Conservation (phyloP, 805 yeast genomes). For the Cephaloascus fragrans region DNA sequence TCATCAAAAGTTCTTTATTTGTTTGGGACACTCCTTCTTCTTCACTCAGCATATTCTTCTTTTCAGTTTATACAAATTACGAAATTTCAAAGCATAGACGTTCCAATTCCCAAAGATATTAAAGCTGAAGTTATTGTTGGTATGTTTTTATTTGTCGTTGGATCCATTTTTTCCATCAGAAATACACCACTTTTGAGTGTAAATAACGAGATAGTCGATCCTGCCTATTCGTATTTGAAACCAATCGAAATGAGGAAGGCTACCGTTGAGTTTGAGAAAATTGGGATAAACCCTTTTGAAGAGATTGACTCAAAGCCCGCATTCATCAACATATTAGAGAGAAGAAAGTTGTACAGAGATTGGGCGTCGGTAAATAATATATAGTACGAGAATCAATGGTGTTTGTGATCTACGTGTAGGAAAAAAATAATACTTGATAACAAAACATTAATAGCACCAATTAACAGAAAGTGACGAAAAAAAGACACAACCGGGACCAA, state of each 20-base stretch:
- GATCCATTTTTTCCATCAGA: neutral
- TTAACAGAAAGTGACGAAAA: neutral
- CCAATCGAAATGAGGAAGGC: slow-evolving; percentile 22
- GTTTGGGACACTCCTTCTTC: neutral
- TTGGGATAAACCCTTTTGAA: slow-evolving; percentile 38
- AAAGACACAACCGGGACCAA: neutral
- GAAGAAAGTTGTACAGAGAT: slow-evolving; percentile 32
- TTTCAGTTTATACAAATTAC: neutral
- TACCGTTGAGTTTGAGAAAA: slow-evolving; percentile 32
- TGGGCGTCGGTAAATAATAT: slow-evolving; percentile 15
- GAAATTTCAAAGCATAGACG: neutral
- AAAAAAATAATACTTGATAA: neutral
- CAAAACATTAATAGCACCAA: neutral
- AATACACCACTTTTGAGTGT: neutral
- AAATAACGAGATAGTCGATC: neutral
- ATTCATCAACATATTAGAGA: slow-evolving; percentile 37
- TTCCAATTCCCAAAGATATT: neutral
- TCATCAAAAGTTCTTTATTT: neutral
- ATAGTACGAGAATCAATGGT: neutral
- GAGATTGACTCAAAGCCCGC: slow-evolving; percentile 38
- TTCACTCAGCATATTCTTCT: neutral
- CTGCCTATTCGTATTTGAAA: neutral
- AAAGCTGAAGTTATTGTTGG: neutral
- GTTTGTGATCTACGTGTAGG: slow-evolving; percentile 1
- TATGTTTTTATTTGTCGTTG: neutral